phyloP scores from a whole-genome alignment of 345 rosid species.

The Salix suchowensis region DNA sequence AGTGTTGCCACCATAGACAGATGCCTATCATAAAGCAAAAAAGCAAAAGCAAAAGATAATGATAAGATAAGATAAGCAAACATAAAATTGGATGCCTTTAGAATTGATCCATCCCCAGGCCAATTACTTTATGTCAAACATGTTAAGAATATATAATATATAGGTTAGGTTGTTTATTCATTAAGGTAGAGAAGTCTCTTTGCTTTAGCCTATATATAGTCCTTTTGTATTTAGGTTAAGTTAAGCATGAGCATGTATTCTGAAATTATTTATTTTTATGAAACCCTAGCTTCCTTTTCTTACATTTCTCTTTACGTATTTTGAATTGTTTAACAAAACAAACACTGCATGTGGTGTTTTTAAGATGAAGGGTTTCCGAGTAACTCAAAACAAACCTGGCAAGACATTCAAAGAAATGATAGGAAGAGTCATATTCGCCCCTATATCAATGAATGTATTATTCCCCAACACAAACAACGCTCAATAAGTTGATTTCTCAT shows the following conservation, averaged over 20 bases:
- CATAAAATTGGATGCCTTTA: background rate
- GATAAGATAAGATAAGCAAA: background rate
- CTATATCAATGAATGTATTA: background rate
- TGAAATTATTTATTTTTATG: too few species aligned
- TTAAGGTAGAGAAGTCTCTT: too few species aligned
- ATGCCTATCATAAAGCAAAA: conserved; percentile 10
- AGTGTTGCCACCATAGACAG: conserved; percentile 1
- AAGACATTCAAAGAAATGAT: background rate
- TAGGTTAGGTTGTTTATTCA: too few species aligned
- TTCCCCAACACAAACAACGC: background rate
- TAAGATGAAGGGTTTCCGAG: background rate
- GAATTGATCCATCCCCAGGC: background rate
- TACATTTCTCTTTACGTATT: too few species aligned
- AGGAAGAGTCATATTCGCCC: background rate
- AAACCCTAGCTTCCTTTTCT: too few species aligned
- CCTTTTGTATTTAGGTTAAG: too few species aligned
- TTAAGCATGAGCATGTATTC: too few species aligned
- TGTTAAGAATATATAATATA: too few species aligned
- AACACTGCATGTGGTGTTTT: background rate
- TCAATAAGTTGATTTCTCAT: background rate
- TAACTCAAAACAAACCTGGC: background rate
- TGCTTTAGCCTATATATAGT: too few species aligned
- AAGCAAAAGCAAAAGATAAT: too few species aligned
- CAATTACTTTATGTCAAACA: background rate
- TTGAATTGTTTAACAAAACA: background rate